Conservation (phyloP, 257 asterid species). For the Solanum ahanhuiri region DNA sequence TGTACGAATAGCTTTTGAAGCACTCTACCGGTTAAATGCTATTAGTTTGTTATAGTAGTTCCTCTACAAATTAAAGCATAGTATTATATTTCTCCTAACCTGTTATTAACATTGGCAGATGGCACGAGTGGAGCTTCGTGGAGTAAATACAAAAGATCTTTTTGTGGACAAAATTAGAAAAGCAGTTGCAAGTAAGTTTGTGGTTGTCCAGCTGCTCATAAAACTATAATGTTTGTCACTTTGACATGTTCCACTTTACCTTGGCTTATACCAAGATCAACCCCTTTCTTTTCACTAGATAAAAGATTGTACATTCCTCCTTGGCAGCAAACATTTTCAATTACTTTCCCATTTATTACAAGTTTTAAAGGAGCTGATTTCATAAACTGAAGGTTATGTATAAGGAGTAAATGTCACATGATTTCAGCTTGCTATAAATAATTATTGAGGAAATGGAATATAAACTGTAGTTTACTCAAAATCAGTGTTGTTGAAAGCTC, state of each 20-base stretch:
- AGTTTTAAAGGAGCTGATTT: background rate
- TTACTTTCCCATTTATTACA: background rate
- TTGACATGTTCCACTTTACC: background rate
- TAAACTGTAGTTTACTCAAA: background rate
- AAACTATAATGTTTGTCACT: background rate
- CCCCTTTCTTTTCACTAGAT: background rate
- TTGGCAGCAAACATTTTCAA: background rate
- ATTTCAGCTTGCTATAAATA: no score
- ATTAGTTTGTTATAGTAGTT: background rate
- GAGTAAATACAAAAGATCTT: conserved; percentile 42
- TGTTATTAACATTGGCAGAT: conserved; percentile 33
- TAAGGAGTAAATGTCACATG: no score
- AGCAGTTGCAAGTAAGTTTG: conserved; percentile 59
- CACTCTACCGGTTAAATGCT: background rate
- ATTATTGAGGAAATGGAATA: background rate
- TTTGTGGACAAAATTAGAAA: conserved; percentile 61
- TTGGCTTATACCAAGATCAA: background rate
- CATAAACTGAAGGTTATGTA: no score
- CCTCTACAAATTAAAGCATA: background rate
- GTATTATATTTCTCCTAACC: background rate
- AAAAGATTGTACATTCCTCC: background rate
- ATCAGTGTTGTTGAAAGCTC: background rate
- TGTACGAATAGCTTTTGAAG: background rate
- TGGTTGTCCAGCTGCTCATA: background rate
- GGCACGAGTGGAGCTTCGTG: conserved; percentile 58